A percentile compares a stretch with the other conserved stretches of the same genome.
Evolutionary conservation across 2,329 filamentous ascomycete genomes (phyloP).

Genomic region (Dactylellina parvicollis): DNA sequence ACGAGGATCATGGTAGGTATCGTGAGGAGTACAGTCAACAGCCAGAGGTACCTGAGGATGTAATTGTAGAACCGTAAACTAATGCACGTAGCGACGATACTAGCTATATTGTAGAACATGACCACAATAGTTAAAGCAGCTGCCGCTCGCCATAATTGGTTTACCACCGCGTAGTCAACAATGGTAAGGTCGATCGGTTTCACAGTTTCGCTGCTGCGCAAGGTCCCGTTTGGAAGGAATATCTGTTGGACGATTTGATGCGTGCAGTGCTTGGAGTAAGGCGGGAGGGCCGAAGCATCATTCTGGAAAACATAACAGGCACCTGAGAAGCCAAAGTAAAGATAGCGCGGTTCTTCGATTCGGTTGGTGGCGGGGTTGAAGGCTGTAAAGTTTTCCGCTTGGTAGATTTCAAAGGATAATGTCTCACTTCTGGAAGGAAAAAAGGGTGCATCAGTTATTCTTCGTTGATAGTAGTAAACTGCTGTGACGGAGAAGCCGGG

Average conservation of each 20-base stretch:
- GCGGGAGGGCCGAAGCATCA: neutral
- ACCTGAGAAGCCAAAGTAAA: constrained; percentile 24
- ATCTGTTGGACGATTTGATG: constrained; percentile 9
- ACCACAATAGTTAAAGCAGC: neutral
- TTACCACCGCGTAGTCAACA: neutral
- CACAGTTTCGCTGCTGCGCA: neutral
- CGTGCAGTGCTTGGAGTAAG: constrained; percentile 30
- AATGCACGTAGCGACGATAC: neutral
- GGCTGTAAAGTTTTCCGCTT: constrained; percentile 17
- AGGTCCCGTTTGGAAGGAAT: constrained; percentile 12
- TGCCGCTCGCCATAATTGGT: constrained; percentile 18
- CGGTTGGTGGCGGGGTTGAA: constrained; percentile 13
- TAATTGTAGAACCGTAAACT: neutral
- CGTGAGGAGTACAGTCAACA: neutral
- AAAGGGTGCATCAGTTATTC: neutral
- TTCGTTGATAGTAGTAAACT: neutral
- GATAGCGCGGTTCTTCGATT: constrained; percentile 26
- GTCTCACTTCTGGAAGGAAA: constrained; percentile 5
- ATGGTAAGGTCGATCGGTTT: neutral
- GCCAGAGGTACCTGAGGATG: constrained; percentile 14
- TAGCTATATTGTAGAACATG: constrained; percentile 11
- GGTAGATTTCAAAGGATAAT: constrained; percentile 13
- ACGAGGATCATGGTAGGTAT: constrained; percentile 5
- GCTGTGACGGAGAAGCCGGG: neutral
- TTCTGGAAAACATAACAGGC: constrained; percentile 21